Base-by-base conservation (phyloP, 352 stramenopile genomes). In the Phytophthora gonapodyides region DNA sequence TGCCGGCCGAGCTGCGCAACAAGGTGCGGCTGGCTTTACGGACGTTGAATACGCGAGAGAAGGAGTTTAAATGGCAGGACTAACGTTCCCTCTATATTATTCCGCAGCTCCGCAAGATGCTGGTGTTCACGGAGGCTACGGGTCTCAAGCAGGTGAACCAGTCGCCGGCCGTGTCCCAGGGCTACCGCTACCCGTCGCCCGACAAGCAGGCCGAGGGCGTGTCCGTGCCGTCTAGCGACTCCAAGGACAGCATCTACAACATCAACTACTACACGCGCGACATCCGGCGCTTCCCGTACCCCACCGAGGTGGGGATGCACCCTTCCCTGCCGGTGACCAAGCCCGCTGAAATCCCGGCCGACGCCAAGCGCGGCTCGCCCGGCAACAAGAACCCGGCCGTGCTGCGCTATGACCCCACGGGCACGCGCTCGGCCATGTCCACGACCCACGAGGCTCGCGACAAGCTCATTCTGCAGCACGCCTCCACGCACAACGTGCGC, bases 241-340 rank as follows among this genome's bases (percentile, higher is more conserved):
- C 57, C 38, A 94, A 93, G 70, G 88, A 92, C 34, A 77, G 72
- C 59, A 57, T 93, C 45, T 96, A 96, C 82, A 92, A 91, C 68
- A 96, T 66, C 38, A 69, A 94, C 37, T 96, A 94, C 81, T 96
- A 96, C 74, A 95, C 87, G 78, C 84, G 88, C 58, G 88, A 96
- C 63, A 80, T 89, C 43, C 82, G 83, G 48, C 80, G 86, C 64
- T 88, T 92, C 61, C 68, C 68, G 31, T 76, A 72, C 65, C 75
- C 85, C 33, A 74, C 76, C 15, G 76, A 88, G 30, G 78, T 91
- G 49, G 84, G 80, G 52, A 68, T 92, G 64, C 86, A 94, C 71
- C 86, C 86, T 41, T 87, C 82, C 46, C 73, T 94, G 30, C 77
- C 73, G 11, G 49, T 76, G 34, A 65, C 80, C 53, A 76, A 84